These are phyloP conservation scores for Talinum fruticosum DNA, from an alignment of 148 eudicot species.

Conservation along the genomic window DNA sequence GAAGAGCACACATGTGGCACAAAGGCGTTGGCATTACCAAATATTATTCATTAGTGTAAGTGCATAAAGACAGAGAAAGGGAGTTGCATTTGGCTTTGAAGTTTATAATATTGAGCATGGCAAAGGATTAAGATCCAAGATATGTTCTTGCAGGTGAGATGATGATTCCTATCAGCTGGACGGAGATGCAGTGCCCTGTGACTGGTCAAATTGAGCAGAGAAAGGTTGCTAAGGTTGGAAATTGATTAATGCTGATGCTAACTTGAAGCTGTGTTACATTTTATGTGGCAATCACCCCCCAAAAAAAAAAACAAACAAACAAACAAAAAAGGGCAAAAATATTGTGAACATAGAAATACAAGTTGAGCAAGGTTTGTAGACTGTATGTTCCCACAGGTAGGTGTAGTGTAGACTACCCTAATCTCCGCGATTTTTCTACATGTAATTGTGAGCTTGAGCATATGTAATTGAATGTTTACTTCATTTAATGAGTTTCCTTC, in stretches of 20 bases:
- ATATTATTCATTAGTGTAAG: neutral
- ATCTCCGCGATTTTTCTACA: neutral
- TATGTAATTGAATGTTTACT: neutral
- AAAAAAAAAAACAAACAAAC: too few relatives aligned
- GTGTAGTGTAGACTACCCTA: neutral
- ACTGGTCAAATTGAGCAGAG: constrained; percentile 92
- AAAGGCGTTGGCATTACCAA: neutral
- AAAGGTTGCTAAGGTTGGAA: constrained; percentile 85
- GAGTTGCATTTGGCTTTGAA: neutral
- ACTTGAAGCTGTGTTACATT: neutral
- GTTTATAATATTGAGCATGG: neutral
- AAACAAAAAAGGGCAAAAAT: too few relatives aligned
- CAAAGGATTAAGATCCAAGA: neutral
- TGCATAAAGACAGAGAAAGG: neutral
- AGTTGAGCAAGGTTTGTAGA: constrained; percentile 1
- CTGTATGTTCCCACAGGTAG: constrained; percentile 4
- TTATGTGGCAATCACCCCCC: neutral
- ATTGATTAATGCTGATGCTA: constrained; percentile 19
- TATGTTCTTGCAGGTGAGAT: constrained; percentile 51
- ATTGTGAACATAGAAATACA: constrained; percentile 4
- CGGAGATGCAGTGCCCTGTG: constrained; percentile 95
- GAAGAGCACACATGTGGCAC: neutral
- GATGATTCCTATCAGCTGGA: constrained; percentile 98
- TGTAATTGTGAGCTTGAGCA: constrained; percentile 4
- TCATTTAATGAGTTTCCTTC: neutral